Evolutionary conservation across 306 rosid species (phyloP).

Genomic region (Carpinus fangiana): DNA sequence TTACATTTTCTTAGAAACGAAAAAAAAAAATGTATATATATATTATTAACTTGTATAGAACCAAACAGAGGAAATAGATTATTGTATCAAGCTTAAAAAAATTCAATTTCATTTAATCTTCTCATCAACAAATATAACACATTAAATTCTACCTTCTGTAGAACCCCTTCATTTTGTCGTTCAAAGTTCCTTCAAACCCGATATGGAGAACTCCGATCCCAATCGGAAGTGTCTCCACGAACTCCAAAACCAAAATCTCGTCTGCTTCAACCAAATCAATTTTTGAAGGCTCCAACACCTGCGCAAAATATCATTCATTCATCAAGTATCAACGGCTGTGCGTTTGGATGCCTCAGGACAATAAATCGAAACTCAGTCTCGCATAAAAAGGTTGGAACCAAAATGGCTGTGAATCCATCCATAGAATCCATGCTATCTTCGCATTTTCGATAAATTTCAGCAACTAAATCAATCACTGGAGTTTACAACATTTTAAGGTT

Average conservation of each 20-base stretch:
- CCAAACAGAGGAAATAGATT: not conserved
- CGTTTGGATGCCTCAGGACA: not conserved
- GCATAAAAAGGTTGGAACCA: too few relatives aligned
- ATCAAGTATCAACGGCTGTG: slow-evolving; percentile 24
- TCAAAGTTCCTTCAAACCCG: slow-evolving; percentile 72
- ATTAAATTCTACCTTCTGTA: slow-evolving; percentile 65
- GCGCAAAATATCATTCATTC: slow-evolving; percentile 18
- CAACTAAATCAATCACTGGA: too few relatives aligned
- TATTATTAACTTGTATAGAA: not conserved
- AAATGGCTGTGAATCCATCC: not conserved
- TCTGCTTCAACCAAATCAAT: slow-evolving; percentile 58
- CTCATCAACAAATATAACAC: too few relatives aligned
- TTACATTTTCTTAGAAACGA: not conserved
- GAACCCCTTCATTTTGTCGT: slow-evolving; percentile 88
- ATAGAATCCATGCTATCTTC: not conserved
- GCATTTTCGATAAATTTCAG: not conserved
- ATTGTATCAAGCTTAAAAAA: not conserved
- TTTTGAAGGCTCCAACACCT: slow-evolving; percentile 69
- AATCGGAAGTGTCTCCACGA: slow-evolving; percentile 51
- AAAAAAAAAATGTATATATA: not conserved
- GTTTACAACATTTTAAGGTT: too few relatives aligned
- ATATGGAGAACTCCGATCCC: slow-evolving; percentile 69
- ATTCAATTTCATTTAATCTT: too few relatives aligned
- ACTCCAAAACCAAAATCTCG: slow-evolving; percentile 81
- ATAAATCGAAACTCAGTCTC: too few relatives aligned